Evolutionary conservation across 2,329 filamentous ascomycete genomes (phyloP).

Genomic region (Biscogniauxia sp.): DNA sequence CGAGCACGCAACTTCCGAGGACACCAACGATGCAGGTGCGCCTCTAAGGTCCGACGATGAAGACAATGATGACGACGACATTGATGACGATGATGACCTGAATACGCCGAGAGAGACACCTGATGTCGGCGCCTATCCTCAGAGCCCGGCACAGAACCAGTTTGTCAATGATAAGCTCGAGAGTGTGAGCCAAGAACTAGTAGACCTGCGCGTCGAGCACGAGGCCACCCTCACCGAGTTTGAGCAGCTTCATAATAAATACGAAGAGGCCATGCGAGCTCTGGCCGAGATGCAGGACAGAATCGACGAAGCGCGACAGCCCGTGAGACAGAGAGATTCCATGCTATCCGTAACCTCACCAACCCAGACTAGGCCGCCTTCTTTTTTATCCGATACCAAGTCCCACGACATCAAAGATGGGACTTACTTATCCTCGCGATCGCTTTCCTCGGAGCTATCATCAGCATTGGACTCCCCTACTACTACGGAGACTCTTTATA

Average conservation of each 20-base stretch:
- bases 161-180: conserved; percentile 93
- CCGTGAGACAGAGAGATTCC: conserved; percentile 52
- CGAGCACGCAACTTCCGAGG: conserved; percentile 16
- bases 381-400: conserved; percentile 80
- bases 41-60: conserved; percentile 6
- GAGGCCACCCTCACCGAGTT: conserved; percentile 80
- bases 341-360: conserved; percentile 53
- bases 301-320: conserved; percentile 74
- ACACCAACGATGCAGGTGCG: conserved; percentile 3
- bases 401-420: conserved; percentile 68
- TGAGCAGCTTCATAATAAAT: conserved; percentile 80
- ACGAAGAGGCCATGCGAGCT: conserved; percentile 81
- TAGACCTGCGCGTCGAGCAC: conserved; percentile 87
- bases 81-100: conserved; percentile 5
- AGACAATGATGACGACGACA: conserved; percentile 10
- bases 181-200: conserved; percentile 83
- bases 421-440: conserved; percentile 75
- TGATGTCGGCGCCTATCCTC: conserved; percentile 45
- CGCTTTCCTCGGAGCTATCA: conserved; percentile 90
- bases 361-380: conserved; percentile 60
- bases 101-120: conserved; percentile 3
- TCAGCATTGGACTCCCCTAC: conserved; percentile 76
- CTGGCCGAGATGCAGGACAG: conserved; percentile 83
- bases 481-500: conserved; percentile 62
- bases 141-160: conserved; percentile 75